Percentiles rank a stretch among this genome's conserved stretches.
These are phyloP conservation scores for Marasmius tenuissimus DNA, from an alignment of 1,284 basidiomycete genomes.

Conservation along the genomic window DNA sequence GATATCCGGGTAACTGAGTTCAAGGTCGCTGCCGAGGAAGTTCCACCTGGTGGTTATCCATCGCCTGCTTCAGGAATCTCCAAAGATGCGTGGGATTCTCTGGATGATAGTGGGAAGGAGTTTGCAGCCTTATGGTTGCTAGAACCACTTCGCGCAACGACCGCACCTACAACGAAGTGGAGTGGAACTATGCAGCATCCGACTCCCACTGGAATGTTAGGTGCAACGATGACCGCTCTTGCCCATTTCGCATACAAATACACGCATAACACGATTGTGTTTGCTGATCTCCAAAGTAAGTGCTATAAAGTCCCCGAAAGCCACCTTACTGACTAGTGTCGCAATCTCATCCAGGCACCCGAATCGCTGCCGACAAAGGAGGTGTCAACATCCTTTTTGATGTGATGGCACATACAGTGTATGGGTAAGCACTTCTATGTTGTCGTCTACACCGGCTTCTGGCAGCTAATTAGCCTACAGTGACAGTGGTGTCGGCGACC, in stretches of 20 bases:
- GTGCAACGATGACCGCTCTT: slow-evolving; percentile 11
- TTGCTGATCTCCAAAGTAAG: slow-evolving; percentile 11
- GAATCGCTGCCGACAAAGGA: neutral
- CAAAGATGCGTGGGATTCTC: neutral
- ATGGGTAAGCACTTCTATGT: neutral
- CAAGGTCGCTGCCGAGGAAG: neutral
- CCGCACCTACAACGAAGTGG: slow-evolving; percentile 10
- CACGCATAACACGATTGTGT: slow-evolving; percentile 3
- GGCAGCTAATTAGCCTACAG: neutral
- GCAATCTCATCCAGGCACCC: neutral
- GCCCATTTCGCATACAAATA: slow-evolving; percentile 3
- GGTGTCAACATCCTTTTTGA: slow-evolving; percentile 2
- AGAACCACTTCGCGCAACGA: slow-evolving; percentile 5
- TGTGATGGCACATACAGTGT: slow-evolving; percentile 3
- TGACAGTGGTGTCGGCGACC: slow-evolving; percentile 9
- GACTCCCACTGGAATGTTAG: slow-evolving; percentile 6
- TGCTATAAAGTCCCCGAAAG: neutral
- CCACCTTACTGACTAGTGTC: neutral
- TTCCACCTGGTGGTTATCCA: neutral
- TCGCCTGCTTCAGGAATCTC: neutral
- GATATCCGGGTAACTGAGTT: neutral
- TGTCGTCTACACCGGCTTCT: neutral
- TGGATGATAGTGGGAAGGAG: neutral
- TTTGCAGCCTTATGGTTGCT: slow-evolving; percentile 4
- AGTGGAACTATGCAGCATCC: slow-evolving; percentile 14